These are phyloP conservation scores for Leccinum fallax DNA, from an alignment of 1,284 basidiomycete species.

Conservation along the genomic window DNA sequence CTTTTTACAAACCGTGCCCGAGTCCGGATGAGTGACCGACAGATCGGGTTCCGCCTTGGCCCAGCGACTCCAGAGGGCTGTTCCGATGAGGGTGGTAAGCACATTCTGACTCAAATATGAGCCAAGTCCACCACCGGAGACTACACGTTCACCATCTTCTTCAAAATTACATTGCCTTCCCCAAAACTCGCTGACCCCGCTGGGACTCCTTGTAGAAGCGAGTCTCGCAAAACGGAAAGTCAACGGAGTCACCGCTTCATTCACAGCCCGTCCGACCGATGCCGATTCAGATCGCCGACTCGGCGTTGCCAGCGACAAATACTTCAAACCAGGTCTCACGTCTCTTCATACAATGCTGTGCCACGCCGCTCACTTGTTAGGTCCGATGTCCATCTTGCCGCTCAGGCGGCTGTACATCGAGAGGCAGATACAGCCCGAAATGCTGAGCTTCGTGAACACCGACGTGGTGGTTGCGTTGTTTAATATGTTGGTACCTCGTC, in stretches of 20 bases:
- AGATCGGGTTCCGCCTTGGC: too few species aligned
- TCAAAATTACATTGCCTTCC: constrained; percentile 87
- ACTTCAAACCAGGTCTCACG: constrained; percentile 87
- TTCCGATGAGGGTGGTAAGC: too few species aligned
- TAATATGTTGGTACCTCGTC: constrained; percentile 68
- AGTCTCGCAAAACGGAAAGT: constrained; percentile 83
- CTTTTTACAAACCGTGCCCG: too few species aligned
- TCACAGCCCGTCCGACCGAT: constrained; percentile 41
- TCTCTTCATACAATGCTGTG: not conserved
- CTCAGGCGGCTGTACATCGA: constrained; percentile 88
- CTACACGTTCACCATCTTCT: constrained; percentile 36
- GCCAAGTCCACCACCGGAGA: too few species aligned
- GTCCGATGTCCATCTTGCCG: constrained; percentile 88
- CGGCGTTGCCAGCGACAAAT: constrained; percentile 88
- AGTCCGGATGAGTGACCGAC: too few species aligned
- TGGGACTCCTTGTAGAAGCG: constrained; percentile 90
- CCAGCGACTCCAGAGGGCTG: too few species aligned
- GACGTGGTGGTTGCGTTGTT: constrained; percentile 91
- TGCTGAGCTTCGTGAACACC: constrained; percentile 80
- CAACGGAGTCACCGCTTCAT: constrained; percentile 41
- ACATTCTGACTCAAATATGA: too few species aligned
- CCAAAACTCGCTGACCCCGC: constrained; percentile 87
- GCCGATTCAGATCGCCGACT: constrained; percentile 49
- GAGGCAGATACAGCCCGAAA: constrained; percentile 86
- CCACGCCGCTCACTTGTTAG: constrained; percentile 31